Evolutionary conservation across 2,329 filamentous ascomycete genomes (phyloP).

Genomic region (Trichoderma sp.): DNA sequence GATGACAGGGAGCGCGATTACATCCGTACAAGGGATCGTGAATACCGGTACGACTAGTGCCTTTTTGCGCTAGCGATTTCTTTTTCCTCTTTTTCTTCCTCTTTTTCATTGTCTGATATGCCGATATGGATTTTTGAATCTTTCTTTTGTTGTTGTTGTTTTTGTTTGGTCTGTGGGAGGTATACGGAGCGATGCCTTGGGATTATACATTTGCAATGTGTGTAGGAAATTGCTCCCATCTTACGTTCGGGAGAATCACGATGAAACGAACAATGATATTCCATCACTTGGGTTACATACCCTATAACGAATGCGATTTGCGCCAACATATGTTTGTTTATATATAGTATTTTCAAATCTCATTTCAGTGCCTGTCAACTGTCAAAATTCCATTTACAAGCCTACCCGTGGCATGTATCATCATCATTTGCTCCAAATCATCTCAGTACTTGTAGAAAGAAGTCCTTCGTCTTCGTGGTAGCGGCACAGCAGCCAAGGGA

Average conservation of each 20-base stretch:
- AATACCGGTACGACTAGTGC: conserved; percentile 20
- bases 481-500: not conserved
- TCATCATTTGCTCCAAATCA: not conserved
- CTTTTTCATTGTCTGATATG: not conserved
- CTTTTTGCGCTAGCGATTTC: conserved; percentile 19
- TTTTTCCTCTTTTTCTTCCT: not conserved
- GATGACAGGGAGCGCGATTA: conserved; percentile 24
- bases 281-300: not conserved
- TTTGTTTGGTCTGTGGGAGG: not conserved
- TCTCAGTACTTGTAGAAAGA: conserved; percentile 15
- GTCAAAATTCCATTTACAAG: not conserved
- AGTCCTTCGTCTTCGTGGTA: conserved; percentile 3
- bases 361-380: not conserved
- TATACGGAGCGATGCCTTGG: not conserved
- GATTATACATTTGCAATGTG: not conserved
- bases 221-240: not conserved
- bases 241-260: not conserved
- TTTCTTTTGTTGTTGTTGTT: not conserved
- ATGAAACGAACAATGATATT: not conserved
- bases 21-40: conserved; percentile 26
- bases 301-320: not conserved
- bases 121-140: not conserved
- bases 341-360: not conserved
- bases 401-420: not conserved
- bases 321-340: not conserved